Percentiles rank a stretch among this genome's conserved stretches.
Evolutionary conservation across 2,329 filamentous ascomycete species (phyloP).

Genomic region (Aspergillus pseudotamarii): DNA sequence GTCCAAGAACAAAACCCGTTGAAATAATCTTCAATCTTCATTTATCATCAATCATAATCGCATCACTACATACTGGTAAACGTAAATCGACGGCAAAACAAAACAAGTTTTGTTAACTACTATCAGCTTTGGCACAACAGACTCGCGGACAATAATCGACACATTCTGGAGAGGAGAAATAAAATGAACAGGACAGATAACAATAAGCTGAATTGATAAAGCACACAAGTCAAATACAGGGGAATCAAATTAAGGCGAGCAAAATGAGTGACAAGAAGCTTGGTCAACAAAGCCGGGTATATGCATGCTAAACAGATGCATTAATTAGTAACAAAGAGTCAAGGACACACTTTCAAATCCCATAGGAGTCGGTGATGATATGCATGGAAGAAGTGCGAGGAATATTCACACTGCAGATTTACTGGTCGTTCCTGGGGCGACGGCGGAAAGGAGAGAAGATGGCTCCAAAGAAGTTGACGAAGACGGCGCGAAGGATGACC

Average conservation of each 20-base stretch:
- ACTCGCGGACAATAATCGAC: conserved; percentile 6
- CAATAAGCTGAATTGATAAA: conserved; percentile 12
- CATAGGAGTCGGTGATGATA: conserved; percentile 31
- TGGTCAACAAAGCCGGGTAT: conserved; percentile 22
- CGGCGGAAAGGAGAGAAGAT: conserved; percentile 45
- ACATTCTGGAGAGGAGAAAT: conserved; percentile 24
- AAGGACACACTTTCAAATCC: conserved; percentile 36
- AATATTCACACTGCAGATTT: conserved; percentile 16
- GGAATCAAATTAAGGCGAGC: conserved; percentile 31
- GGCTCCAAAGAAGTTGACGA: conserved; percentile 43
- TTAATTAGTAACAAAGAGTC: conserved; percentile 33
- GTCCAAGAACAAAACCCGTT: neutral
- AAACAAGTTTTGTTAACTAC: conserved; percentile 11
- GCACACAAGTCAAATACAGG: conserved; percentile 38
- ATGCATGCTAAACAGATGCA: conserved; percentile 34
- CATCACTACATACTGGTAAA: conserved; percentile 21
- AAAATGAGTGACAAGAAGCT: conserved; percentile 25
- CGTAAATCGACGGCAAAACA: conserved; percentile 4
- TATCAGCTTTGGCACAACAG: conserved; percentile 4
- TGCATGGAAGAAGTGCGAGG: conserved; percentile 18
- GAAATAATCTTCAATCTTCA: conserved; percentile 12
- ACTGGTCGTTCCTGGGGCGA: conserved; percentile 32
- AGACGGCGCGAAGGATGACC: conserved; percentile 43
- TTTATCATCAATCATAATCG: conserved; percentile 27
- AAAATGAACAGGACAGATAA: conserved; percentile 13